Evolutionary conservation across 2,329 filamentous ascomycete species (phyloP).

Genomic region (Colletotrichum phormii): DNA sequence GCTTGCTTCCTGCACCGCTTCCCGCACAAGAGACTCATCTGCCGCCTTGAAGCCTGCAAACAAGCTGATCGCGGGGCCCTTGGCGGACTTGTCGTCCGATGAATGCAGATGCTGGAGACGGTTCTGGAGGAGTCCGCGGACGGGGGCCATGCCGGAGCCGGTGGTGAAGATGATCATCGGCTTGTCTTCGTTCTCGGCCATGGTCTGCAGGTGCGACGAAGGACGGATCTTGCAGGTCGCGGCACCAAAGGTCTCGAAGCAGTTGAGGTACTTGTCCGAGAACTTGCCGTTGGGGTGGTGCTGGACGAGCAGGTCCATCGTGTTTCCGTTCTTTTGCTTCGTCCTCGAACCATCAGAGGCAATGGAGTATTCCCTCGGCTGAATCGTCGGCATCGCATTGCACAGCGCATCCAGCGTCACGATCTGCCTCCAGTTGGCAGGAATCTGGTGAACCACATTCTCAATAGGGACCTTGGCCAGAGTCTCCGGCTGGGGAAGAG

Average conservation of each 20-base stretch:
- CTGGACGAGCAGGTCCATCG: constrained; percentile 25
- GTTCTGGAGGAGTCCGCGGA: constrained; percentile 28
- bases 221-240: constrained; percentile 33
- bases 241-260: constrained; percentile 20
- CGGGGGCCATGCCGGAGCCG: constrained; percentile 32
- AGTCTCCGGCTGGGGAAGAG: constrained; percentile 3
- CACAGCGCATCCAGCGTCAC: constrained; percentile 23
- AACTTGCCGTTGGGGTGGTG: constrained; percentile 21
- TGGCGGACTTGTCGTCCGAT: neutral
- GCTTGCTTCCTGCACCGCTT: constrained; percentile 30
- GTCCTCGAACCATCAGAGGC: constrained; percentile 24
- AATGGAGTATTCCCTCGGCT: constrained; percentile 31
- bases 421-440: constrained; percentile 12
- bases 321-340: constrained; percentile 5
- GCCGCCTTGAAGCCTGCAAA: constrained; percentile 32
- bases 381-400: constrained; percentile 23
- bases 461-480: constrained; percentile 24
- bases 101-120: constrained; percentile 1
- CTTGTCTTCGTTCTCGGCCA: constrained; percentile 14
- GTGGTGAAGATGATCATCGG: constrained; percentile 34
- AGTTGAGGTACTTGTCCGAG: constrained; percentile 27
- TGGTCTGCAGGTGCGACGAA: constrained; percentile 16
- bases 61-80: constrained; percentile 23
- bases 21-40: constrained; percentile 26
- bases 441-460: constrained; percentile 20